Evolutionary conservation across 768 basidiomycete species (phyloP).

Genomic region (Serendipita sp.): DNA sequence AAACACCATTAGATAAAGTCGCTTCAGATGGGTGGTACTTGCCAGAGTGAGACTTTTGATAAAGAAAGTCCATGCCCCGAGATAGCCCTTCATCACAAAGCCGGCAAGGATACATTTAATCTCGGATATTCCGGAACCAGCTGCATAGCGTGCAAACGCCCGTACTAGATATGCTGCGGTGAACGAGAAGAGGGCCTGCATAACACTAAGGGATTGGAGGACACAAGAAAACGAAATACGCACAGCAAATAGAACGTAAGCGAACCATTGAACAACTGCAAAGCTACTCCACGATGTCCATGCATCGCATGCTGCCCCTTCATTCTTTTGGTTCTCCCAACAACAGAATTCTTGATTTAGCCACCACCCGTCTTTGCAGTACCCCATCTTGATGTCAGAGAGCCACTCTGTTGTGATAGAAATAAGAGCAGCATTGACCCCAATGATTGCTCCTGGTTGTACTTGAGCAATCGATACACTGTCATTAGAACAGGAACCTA

Average conservation of each 20-base stretch:
- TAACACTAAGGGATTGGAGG: conserved; percentile 3
- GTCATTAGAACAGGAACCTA: conserved; percentile 24
- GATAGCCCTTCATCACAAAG: conserved; percentile 91
- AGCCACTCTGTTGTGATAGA: conserved; percentile 95
- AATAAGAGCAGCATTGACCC: conserved; percentile 84
- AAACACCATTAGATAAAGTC: not conserved
- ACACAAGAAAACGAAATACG: conserved; percentile 19
- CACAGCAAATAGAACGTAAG: conserved; percentile 83
- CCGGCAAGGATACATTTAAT: conserved; percentile 97
- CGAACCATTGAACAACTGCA: conserved; percentile 55
- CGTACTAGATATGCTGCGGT: conserved; percentile 78
- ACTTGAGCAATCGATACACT: conserved; percentile 3
- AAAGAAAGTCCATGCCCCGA: conserved; percentile 75
- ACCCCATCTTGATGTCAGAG: conserved; percentile 93
- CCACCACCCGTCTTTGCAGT: conserved; percentile 97
- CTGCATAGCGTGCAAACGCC: conserved; percentile 83
- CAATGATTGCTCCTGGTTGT: conserved; percentile 66
- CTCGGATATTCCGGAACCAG: conserved; percentile 95
- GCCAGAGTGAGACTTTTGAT: conserved; percentile 93
- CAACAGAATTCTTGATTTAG: conserved; percentile 96
- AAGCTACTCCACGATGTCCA: conserved; percentile 84
- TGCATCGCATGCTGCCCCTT: conserved; percentile 66
- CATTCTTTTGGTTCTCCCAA: conserved; percentile 81
- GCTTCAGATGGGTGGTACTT: conserved; percentile 16
- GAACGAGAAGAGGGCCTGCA: conserved; percentile 65